These are phyloP conservation scores for Stenocarpella maydis DNA, from an alignment of 2,329 filamentous ascomycete species.

Conservation along the genomic window DNA sequence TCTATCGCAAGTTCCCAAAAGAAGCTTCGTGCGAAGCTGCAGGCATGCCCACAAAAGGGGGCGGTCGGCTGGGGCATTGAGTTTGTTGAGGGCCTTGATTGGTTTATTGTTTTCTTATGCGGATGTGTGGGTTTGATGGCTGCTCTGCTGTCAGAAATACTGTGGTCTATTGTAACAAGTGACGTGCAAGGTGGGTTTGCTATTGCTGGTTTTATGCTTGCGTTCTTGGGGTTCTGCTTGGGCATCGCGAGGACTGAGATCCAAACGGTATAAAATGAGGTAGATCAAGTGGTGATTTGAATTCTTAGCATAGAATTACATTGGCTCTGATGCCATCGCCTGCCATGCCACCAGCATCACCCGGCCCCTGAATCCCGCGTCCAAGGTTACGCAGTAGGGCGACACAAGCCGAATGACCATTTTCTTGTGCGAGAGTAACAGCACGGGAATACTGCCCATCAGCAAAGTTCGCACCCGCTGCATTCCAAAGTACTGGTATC, in stretches of 20 bases:
- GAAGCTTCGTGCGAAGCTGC: conserved; percentile 40
- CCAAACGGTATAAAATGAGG: neutral
- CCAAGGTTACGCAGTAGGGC: neutral
- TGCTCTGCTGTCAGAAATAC: conserved; percentile 37
- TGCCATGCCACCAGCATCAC: neutral
- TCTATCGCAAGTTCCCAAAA: conserved; percentile 41
- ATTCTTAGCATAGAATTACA: neutral
- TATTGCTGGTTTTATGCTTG: conserved; percentile 41
- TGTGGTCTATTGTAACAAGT: conserved; percentile 38
- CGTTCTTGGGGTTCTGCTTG: conserved; percentile 39
- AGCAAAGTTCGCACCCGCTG: neutral
- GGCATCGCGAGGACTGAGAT: conserved; percentile 31
- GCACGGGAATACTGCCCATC: neutral
- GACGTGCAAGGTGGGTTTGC: conserved; percentile 43
- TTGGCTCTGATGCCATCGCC: no score
- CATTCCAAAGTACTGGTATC: neutral
- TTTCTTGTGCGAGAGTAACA: neutral
- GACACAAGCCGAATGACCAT: neutral
- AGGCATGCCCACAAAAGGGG: conserved; percentile 38
- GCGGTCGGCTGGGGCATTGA: conserved; percentile 43
- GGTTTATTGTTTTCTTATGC: conserved; percentile 37
- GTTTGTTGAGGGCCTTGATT: conserved; percentile 41
- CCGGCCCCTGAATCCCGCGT: neutral
- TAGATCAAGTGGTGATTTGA: neutral
- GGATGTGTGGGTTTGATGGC: conserved; percentile 37